phyloP scores from a whole-genome alignment of 2,329 filamentous ascomycete genomes.

The Ceratocystis smalleyi region DNA sequence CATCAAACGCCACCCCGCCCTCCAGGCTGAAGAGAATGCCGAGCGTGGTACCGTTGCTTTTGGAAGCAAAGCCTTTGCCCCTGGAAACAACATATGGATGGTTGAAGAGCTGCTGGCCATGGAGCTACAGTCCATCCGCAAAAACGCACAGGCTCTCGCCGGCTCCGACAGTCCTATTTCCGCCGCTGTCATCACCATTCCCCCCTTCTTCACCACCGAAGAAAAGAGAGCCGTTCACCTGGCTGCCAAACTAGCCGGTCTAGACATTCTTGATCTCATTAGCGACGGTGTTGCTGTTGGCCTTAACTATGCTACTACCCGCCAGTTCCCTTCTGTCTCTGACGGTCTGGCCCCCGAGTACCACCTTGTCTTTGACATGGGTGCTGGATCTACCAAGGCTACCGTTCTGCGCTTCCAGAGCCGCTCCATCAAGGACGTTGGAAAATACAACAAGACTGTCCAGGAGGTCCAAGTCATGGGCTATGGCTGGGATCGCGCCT shows the following conservation, averaged over 20 bases:
- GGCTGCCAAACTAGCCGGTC: slow-evolving; percentile 72
- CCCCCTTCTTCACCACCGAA: slow-evolving; percentile 75
- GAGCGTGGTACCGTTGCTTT: slow-evolving; percentile 60
- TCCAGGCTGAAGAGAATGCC: slow-evolving; percentile 39
- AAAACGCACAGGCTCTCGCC: slow-evolving; percentile 72
- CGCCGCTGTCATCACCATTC: slow-evolving; percentile 77
- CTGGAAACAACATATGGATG: slow-evolving; percentile 50
- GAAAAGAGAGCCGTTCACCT: slow-evolving; percentile 76
- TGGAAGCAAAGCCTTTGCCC: slow-evolving; percentile 53
- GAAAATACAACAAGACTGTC: slow-evolving; percentile 88
- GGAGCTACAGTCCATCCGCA: slow-evolving; percentile 81
- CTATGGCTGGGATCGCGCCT: slow-evolving; percentile 71
- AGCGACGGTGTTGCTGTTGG: slow-evolving; percentile 86
- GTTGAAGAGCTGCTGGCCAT: slow-evolving; percentile 93
- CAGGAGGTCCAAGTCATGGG: slow-evolving; percentile 88
- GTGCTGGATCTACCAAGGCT: slow-evolving; percentile 82
- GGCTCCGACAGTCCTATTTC: slow-evolving; percentile 58
- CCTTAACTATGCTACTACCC: slow-evolving; percentile 82
- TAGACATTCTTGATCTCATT: slow-evolving; percentile 71
- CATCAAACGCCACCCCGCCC: slow-evolving; percentile 57
- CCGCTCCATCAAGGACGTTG: slow-evolving; percentile 75
- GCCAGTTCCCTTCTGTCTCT: slow-evolving; percentile 72
- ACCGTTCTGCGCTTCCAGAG: slow-evolving; percentile 83
- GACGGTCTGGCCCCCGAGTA: slow-evolving; percentile 77
- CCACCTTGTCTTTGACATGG: slow-evolving; percentile 95